Evolutionary conservation across 2,329 filamentous ascomycete species (phyloP), one percentile per base, ranked within the genome.

Genomic region (Aspergillus phoenicis): DNA sequence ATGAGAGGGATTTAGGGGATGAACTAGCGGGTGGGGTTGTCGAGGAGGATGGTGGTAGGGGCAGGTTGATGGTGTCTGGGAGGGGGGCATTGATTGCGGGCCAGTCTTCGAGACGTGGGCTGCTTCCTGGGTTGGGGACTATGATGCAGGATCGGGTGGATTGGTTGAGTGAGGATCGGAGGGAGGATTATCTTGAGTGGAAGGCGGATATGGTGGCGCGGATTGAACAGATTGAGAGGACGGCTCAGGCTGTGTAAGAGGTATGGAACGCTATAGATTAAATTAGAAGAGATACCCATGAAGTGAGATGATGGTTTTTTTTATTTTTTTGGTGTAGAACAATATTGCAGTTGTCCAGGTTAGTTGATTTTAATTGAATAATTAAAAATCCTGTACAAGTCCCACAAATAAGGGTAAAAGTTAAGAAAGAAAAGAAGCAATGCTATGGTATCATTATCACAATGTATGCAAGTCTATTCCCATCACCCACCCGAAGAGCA

Each of bases 71-170:
- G 11, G 51, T 64, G 53, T 57, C 60, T 4, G 52, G 61, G 52
- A 62, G 59, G 36, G 59, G 51, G 20, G 55, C 64, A 28, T 62
- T 65, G 13, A 39, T 59, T 6, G 36, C 58, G 5, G 58, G 63
- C 24, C 51, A 68, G 51, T 57, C 62, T 54, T 68, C 73, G 3
- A 68, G 73, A 15, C 71, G 72, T 4, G 75, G 77, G 8, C 72
- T 82, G 7, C 70, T 81, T 15, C 78, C 81, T 5, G 81, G 80
- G 11, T 67, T 83, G 26, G 79, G 78, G 4, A 83, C 81, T 0
- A 83, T 83, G 81, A 81, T 83, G 79, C 80, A 82, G 62, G 76
- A 79, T 66, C 73, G 75, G 4, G 70, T 82, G 11, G 79, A 82
- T 68, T 82, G 77, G 71, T 59, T 81, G 65, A 81, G 78, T 65